Conservation (phyloP, 352 stramenopile species). For the Phytopythium ostracodes region DNA sequence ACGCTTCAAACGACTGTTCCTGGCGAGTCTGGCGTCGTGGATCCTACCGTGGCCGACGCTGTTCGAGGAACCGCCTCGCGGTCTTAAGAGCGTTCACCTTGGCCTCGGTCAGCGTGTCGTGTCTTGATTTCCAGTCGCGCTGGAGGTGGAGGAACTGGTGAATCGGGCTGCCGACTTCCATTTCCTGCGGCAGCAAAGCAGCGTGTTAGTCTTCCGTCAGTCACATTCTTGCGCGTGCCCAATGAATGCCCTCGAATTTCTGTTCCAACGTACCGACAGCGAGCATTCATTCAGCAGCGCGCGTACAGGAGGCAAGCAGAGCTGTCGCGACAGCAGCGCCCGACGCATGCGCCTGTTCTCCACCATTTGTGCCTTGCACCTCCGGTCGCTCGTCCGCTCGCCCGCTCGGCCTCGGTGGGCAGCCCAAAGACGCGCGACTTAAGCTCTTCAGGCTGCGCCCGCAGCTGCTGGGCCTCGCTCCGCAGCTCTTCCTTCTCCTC, state of each 20-base stretch:
- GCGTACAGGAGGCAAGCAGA: conserved; percentile 15
- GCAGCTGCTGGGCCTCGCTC: conserved; percentile 15
- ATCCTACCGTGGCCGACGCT: conserved; percentile 24
- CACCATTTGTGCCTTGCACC: not conserved
- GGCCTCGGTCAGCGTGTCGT: conserved; percentile 16
- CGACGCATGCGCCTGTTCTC: conserved; percentile 2
- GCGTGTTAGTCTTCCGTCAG: not conserved
- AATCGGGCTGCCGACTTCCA: conserved; percentile 9
- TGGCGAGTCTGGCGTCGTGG: conserved; percentile 2
- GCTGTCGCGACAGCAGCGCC: conserved; percentile 10
- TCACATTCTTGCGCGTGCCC: not conserved
- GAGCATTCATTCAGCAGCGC: conserved; percentile 14
- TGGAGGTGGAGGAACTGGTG: conserved; percentile 28
- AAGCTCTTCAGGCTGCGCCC: conserved; percentile 16
- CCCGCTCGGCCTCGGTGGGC: conserved; percentile 1
- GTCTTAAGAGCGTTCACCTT: conserved; percentile 23
- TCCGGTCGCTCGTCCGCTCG: conserved; percentile 1
- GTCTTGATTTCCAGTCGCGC: conserved; percentile 10
- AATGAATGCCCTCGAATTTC: too few relatives aligned
- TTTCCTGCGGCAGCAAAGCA: not conserved
- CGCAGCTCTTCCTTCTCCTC: conserved; percentile 20
- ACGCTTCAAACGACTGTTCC: conserved; percentile 12
- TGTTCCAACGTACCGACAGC: conserved; percentile 11
- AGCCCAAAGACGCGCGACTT: conserved; percentile 10
- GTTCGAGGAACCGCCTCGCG: conserved; percentile 21